These are phyloP conservation scores for Fusarium mangiferae DNA, from an alignment of 2,329 filamentous ascomycete genomes.

Conservation along the genomic window DNA sequence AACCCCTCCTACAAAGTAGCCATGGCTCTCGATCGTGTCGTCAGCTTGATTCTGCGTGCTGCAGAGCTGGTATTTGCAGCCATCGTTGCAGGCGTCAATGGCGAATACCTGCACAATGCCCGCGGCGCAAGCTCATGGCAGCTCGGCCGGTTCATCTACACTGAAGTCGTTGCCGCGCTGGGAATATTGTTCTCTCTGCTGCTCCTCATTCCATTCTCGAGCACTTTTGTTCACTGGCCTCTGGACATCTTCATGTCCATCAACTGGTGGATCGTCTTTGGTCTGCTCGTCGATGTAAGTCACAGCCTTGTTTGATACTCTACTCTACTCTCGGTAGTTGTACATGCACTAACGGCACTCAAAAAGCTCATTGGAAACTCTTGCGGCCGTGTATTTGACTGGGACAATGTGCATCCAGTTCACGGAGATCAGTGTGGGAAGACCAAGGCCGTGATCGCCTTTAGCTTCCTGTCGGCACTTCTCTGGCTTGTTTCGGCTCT, in stretches of 20 bases:
- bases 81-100: slow-evolving; percentile 77
- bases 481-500: slow-evolving; percentile 75
- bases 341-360: slow-evolving; percentile 12
- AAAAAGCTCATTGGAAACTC: slow-evolving; percentile 54
- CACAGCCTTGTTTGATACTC: not conserved
- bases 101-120: slow-evolving; percentile 68
- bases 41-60: slow-evolving; percentile 52
- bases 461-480: slow-evolving; percentile 76
- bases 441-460: slow-evolving; percentile 78
- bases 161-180: slow-evolving; percentile 75
- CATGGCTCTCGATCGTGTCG: slow-evolving; percentile 55
- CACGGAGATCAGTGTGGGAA: slow-evolving; percentile 67
- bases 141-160: slow-evolving; percentile 76
- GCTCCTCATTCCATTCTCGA: slow-evolving; percentile 77
- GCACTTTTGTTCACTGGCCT: slow-evolving; percentile 75
- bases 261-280: slow-evolving; percentile 77
- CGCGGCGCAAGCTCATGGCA: slow-evolving; percentile 61
- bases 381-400: slow-evolving; percentile 69
- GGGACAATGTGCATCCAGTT: slow-evolving; percentile 62
- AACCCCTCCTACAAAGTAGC: not conserved
- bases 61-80: slow-evolving; percentile 74
- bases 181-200: slow-evolving; percentile 75
- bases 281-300: slow-evolving; percentile 70
- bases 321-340: not conserved
- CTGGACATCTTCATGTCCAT: slow-evolving; percentile 75